phyloP scores from a whole-genome alignment of 768 basidiomycete genomes.

The Termitomyces sp. region DNA sequence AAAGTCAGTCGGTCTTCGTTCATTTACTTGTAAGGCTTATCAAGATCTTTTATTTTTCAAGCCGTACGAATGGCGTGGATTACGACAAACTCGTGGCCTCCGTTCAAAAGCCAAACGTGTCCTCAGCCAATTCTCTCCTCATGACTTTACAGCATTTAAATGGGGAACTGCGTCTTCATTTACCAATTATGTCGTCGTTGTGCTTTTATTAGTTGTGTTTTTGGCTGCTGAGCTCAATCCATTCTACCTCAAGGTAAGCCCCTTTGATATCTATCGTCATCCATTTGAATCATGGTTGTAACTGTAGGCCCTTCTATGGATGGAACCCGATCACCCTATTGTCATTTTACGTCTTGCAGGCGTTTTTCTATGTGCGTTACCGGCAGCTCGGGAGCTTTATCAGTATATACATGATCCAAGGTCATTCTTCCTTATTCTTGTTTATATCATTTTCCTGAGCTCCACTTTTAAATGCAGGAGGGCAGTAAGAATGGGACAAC shows the following conservation, averaged over 20 bases:
- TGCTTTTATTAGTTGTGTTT: conserved; percentile 70
- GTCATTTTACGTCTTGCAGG: conserved; percentile 67
- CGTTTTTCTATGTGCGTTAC: conserved; percentile 82
- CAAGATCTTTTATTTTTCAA: conserved; percentile 21
- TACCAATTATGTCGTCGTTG: conserved; percentile 68
- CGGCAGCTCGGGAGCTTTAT: conserved; percentile 78
- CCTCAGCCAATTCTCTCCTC: conserved; percentile 79
- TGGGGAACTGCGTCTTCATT: conserved; percentile 80
- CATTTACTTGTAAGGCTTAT: neutral
- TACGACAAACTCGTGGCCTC: conserved; percentile 71
- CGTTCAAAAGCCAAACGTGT: conserved; percentile 77
- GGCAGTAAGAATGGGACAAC: conserved; percentile 86
- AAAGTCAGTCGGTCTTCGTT: conserved; percentile 45
- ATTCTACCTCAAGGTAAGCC: conserved; percentile 76
- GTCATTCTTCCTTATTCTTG: conserved; percentile 27
- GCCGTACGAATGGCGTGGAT: conserved; percentile 85
- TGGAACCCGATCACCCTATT: conserved; percentile 88
- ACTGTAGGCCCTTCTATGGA: conserved; percentile 62
- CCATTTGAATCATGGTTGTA: neutral
- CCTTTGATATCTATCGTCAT: neutral
- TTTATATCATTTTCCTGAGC: neutral
- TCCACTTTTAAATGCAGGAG: conserved; percentile 35
- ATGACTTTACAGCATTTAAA: conserved; percentile 83
- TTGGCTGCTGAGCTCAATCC: conserved; percentile 83
- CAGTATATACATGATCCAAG: conserved; percentile 81